phyloP scores from a whole-genome alignment of 2,329 filamentous ascomycete species.

The Aspergillus proliferans region DNA sequence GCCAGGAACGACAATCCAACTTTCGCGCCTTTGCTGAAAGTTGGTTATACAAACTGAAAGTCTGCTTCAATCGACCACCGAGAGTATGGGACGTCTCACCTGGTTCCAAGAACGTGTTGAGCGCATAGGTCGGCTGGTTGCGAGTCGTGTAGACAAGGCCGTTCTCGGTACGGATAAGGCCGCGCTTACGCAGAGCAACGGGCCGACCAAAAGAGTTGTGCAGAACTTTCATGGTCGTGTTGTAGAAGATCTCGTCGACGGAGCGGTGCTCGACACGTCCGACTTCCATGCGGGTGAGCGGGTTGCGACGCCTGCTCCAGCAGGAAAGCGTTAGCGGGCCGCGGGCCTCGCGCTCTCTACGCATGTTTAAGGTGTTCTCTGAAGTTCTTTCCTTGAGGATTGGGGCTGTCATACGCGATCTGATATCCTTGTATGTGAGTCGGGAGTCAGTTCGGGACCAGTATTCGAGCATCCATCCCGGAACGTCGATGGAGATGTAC shows the following conservation, averaged over 20 bases:
- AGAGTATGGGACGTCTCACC: constrained; percentile 6
- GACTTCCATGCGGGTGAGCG: constrained; percentile 16
- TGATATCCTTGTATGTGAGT: constrained; percentile 23
- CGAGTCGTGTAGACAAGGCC: not conserved
- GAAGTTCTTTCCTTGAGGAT: constrained; percentile 8
- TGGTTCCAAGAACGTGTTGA: constrained; percentile 15
- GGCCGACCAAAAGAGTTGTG: constrained; percentile 3
- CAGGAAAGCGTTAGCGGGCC: constrained; percentile 20
- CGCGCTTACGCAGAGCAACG: constrained; percentile 11
- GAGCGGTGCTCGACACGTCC: constrained; percentile 20
- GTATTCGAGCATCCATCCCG: constrained; percentile 25
- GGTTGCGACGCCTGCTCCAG: constrained; percentile 16
- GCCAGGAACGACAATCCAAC: constrained; percentile 11
- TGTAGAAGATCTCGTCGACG: constrained; percentile 17
- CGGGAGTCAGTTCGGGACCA: constrained; percentile 24
- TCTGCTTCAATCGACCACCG: constrained; percentile 6
- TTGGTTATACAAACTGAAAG: constrained; percentile 12
- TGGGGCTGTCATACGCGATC: constrained; percentile 21
- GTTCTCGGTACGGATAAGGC: constrained; percentile 3
- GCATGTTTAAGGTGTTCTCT: constrained; percentile 23
- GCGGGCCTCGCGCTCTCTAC: constrained; percentile 20
- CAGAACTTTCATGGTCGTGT: constrained; percentile 21
- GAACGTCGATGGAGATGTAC: constrained; percentile 19
- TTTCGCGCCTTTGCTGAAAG: constrained; percentile 10
- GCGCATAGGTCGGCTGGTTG: constrained; percentile 6